Conservation (phyloP, 768 basidiomycete species). For the Termitomyces sp. region DNA sequence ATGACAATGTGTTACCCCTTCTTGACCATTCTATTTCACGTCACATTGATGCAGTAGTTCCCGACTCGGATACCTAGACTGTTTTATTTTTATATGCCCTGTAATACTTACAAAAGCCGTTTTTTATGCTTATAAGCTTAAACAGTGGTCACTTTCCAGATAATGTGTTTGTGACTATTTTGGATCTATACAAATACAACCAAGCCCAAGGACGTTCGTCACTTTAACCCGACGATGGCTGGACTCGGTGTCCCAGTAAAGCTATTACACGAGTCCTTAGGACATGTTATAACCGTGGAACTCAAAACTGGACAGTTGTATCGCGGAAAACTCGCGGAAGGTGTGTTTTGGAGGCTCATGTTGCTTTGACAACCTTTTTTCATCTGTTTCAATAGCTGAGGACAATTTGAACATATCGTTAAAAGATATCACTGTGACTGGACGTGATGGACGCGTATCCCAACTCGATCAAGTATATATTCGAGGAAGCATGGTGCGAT, state of each 20-base stretch:
- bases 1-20: conserved; percentile 1
- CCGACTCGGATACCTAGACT: background rate
- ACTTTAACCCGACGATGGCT: conserved; percentile 35
- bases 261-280: conserved; percentile 92
- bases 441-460: conserved; percentile 95
- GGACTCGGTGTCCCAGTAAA: conserved; percentile 95
- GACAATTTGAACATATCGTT: conserved; percentile 97
- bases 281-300: conserved; percentile 97
- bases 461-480: conserved; percentile 99
- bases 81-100: background rate
- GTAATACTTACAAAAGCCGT: background rate
- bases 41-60: background rate
- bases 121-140: too few relatives aligned
- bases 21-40: background rate
- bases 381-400: conserved; percentile 60
- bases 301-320: conserved; percentile 97
- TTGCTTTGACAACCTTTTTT: conserved; percentile 6
- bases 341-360: conserved; percentile 35
- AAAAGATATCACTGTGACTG: conserved; percentile 95
- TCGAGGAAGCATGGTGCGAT: conserved; percentile 94
- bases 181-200: conserved; percentile 7
- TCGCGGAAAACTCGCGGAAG: conserved; percentile 95
- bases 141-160: background rate
- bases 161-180: conserved; percentile 16
- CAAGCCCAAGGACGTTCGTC: conserved; percentile 4